Base-by-base conservation (phyloP, 2,329 filamentous ascomycete genomes). In the Orbilia oligospora region DNA sequence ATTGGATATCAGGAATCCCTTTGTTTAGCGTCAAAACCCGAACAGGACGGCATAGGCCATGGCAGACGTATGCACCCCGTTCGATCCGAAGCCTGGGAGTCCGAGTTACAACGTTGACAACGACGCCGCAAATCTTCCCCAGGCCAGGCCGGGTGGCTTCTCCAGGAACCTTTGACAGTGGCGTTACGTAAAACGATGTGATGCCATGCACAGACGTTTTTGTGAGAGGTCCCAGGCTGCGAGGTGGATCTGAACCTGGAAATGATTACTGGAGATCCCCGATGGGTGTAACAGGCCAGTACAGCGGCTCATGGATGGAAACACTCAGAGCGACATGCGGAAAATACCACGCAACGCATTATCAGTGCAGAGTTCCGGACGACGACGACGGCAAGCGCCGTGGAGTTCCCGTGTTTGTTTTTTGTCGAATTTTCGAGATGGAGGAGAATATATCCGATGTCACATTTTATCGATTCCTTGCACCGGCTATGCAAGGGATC, bases 101-200 rank as follows among this genome's bases (percentile, higher is more conserved):
- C 14, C 55, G 36, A 61, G 14, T 61, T 18, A 16, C 27, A 30
- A 30, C 27, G 6, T 3, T 6, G 27, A 30, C 27, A 30, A 56
- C 36, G 18, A 44, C 5, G 55, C 18, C 36, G 55, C 18, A 22
- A 61, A 61, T 41, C 36, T 41, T 61, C 55, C 55, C 55, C 36
- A 24, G 20, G 48, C 12, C 44, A 5, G 48, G 27, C 51, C 51
- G 56, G 56, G 56, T 61, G 56, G 56, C 56, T 61, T 30, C 33
- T 61, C 56, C 33, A 61, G 36, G 56, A 2, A 61, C 36, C n/a
- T 44, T 61, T 61, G 56, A 61, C 56, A 44, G 56, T 27, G 56
- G 56, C 56, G 56, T 61, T 61, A 61, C 56, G 56, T 61, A 61
- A 61, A 61, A 61, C 56, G 56, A 61, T 61, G 33, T 58, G 53